Evolutionary conservation across 371 early-diverging fungal species (phyloP), one percentile per base, ranked within the genome.

Genomic region (Syncephalastrum racemosum): DNA sequence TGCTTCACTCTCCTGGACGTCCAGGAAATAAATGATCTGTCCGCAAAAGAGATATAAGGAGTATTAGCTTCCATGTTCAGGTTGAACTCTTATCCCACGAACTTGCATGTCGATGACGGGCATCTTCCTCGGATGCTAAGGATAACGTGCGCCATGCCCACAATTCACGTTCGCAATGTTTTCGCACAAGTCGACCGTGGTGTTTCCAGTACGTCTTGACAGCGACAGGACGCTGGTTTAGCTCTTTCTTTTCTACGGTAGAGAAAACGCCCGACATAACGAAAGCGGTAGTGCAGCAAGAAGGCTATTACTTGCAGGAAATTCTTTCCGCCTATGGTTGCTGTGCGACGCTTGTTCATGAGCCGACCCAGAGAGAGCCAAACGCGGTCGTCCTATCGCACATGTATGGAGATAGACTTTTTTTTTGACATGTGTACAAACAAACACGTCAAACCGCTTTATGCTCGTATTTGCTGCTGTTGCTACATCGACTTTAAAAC

Each of bases 91-190:
- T 5, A 27, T 8, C 36, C 10, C 36, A 31, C 36, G 36, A 31
- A 31, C 52, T 62, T 71, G 76, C 79, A 52, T 68, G 68, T 12
- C 63, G 53, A 19, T 65, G 15, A 23, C 45, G 39, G 27, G 68
- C 64, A n/a, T 51, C 36, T 16, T 61, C 51, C 40, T 54, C 50
- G 7, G 66, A 60, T n/a, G 4, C 40, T 6, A 70, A 46, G 8
- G 43, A 50, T 18, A 80, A 24, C 25, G 58, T 40, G 20, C 62
- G 66, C 2, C 72, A 59, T 4, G 73, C 71, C 53, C 62, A 51
- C 10, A 72, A 43, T 56, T 80, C 80, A 23, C 73, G 60, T 20
- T 67, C 31, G 40, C 57, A 77, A 59, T 80, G 80, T 6, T 50
- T 40, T 8, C 47, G 51, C 4, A 66, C 71, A 25, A 71, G 59